A percentile compares a stretch with the other conserved stretches of the same genome.
Conservation (phyloP, 2,329 filamentous ascomycete species). For the Elsinoe fawcettii region DNA sequence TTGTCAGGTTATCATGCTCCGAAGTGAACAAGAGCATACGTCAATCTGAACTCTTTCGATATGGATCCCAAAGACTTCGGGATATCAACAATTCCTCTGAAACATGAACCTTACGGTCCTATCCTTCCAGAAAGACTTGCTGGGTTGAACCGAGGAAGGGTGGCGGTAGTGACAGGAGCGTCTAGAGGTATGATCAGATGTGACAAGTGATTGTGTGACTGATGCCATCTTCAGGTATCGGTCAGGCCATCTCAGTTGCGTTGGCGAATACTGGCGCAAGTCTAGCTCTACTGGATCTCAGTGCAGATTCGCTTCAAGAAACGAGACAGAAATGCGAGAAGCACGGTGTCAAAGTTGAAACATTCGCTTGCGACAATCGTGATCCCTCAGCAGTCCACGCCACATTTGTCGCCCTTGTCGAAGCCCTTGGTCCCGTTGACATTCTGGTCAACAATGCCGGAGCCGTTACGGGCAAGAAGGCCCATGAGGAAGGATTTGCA, state of each 20-base stretch:
- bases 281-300: background rate
- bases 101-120: background rate
- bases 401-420: background rate
- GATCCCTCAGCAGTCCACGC: background rate
- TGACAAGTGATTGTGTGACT: background rate
- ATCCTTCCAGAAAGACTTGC: background rate
- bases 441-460: conserved; percentile 15
- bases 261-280: background rate
- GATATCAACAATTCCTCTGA: background rate
- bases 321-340: background rate
- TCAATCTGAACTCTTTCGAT: background rate
- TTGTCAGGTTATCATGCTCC: too few relatives aligned
- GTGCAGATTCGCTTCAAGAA: background rate
- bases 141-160: background rate
- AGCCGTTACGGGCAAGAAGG: background rate
- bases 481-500: background rate
- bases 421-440: conserved; percentile 1
- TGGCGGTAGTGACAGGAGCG: conserved; percentile 1
- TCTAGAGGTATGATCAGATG: background rate
- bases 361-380: background rate
- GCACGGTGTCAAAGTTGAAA: background rate
- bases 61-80: conserved; percentile 1
- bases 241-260: background rate
- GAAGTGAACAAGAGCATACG: too few relatives aligned
- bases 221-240: background rate